Conservation (phyloP, 2,329 filamentous ascomycete genomes). For the Aspergillus sp. region DNA sequence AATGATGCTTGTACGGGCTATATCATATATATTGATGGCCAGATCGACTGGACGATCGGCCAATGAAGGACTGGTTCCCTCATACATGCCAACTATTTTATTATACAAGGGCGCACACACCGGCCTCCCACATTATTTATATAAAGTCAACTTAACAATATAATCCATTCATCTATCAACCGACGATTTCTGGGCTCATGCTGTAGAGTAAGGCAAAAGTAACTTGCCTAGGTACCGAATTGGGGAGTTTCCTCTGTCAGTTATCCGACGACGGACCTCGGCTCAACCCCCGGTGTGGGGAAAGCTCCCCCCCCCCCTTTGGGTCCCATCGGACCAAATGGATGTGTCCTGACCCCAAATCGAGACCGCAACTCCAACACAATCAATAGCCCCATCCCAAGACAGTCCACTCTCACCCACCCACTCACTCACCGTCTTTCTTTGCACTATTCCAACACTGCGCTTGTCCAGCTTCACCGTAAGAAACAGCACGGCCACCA, state of each 20-base stretch:
- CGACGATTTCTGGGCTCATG: background rate
- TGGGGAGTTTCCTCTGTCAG: background rate
- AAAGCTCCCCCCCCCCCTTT: background rate
- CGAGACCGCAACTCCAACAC: too few species aligned
- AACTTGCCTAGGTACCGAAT: background rate
- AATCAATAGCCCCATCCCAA: too few species aligned
- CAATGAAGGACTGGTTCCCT: background rate
- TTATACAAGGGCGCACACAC: background rate
- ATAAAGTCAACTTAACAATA: background rate
- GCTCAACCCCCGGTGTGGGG: slow-evolving; percentile 12
- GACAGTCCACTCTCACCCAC: too few species aligned
- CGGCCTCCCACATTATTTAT: background rate
- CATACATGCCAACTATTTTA: background rate
- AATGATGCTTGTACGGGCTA: background rate
- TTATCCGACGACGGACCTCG: slow-evolving; percentile 23
- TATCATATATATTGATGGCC: background rate
- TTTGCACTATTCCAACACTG: background rate
- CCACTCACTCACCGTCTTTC: too few species aligned
- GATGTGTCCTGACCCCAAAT: too few species aligned
- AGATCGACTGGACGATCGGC: background rate
- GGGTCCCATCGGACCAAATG: background rate
- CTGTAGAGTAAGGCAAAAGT: background rate
- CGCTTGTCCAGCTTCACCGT: background rate
- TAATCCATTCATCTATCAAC: background rate
- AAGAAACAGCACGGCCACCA: background rate